Evolutionary conservation across 129 eudicot genomes (phyloP).

Genomic region (Cynara cardunculus): DNA sequence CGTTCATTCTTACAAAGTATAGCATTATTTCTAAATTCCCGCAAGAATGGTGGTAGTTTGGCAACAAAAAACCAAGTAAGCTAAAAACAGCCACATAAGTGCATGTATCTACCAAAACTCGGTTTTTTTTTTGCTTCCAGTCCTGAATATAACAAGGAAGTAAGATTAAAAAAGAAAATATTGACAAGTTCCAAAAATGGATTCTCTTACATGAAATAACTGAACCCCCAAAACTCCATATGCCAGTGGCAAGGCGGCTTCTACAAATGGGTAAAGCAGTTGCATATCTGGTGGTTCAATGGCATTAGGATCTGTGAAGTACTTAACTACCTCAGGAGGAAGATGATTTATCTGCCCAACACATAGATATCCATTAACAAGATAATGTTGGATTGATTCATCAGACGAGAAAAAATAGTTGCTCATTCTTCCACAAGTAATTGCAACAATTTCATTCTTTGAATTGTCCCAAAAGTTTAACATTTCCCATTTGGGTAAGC

Average conservation of each 20-base stretch:
- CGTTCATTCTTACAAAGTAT: not conserved
- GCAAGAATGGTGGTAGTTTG: not conserved
- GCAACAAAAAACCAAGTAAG: not conserved
- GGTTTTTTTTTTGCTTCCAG: not conserved
- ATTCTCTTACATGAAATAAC: slow-evolving; percentile 73
- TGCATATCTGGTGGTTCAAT: slow-evolving; percentile 98
- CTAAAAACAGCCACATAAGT: not conserved
- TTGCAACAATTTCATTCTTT: not conserved
- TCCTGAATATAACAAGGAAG: not conserved
- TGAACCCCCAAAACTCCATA: slow-evolving; percentile 98
- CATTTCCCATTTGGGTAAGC: not conserved
- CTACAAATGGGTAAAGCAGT: slow-evolving; percentile 84
- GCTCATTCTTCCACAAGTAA: not conserved
- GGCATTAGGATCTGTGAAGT: slow-evolving; percentile 98
- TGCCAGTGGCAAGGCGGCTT: slow-evolving; percentile 92
- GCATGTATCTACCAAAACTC: not conserved
- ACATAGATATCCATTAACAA: slow-evolving; percentile 15
- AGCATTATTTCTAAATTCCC: not conserved
- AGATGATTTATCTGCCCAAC: slow-evolving; percentile 71
- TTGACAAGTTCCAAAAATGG: not conserved
- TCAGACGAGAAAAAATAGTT: not conserved
- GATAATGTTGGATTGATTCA: not conserved
- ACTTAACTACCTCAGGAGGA: slow-evolving; percentile 95
- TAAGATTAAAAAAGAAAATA: not conserved
- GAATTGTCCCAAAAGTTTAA: not conserved